phyloP scores from a whole-genome alignment of 371 early-diverging fungal species.

The Mortierella sp. region DNA sequence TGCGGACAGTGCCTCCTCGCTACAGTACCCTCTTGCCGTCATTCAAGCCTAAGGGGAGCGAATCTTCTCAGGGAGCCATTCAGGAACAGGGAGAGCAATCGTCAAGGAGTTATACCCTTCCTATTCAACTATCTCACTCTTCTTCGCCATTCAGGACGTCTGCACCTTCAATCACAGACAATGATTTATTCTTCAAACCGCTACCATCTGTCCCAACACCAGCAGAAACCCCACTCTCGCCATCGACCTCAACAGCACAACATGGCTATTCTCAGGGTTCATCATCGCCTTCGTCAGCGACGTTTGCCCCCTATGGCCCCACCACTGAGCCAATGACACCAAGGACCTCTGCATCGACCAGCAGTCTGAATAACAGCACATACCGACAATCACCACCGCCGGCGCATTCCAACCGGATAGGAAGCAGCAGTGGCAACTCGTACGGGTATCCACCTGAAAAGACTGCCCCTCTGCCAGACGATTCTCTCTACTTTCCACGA shows the following conservation, averaged over 20 bases:
- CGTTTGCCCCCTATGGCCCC: background rate
- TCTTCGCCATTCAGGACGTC: background rate
- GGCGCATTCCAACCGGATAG: background rate
- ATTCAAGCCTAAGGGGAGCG: background rate
- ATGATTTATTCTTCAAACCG: background rate
- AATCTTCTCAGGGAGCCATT: background rate
- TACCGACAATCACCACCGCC: background rate
- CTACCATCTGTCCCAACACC: background rate
- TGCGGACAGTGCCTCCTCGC: background rate
- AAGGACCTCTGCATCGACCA: background rate
- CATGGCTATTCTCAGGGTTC: background rate
- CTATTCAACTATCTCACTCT: background rate
- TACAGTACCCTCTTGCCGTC: conserved; percentile 5
- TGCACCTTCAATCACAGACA: background rate
- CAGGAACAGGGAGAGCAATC: background rate
- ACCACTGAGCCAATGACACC: background rate
- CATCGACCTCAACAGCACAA: background rate
- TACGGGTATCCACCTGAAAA: conserved; percentile 32
- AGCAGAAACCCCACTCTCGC: background rate
- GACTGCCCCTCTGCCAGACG: background rate
- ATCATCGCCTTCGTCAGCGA: background rate
- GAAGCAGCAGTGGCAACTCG: background rate
- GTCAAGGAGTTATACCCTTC: background rate
- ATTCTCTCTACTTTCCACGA: conserved; percentile 21
- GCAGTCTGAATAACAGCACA: background rate